Percentiles rank a stretch among this genome's conserved stretches.
Evolutionary conservation across 2,329 filamentous ascomycete species (phyloP).

Genomic region (Pyricularia grisea): DNA sequence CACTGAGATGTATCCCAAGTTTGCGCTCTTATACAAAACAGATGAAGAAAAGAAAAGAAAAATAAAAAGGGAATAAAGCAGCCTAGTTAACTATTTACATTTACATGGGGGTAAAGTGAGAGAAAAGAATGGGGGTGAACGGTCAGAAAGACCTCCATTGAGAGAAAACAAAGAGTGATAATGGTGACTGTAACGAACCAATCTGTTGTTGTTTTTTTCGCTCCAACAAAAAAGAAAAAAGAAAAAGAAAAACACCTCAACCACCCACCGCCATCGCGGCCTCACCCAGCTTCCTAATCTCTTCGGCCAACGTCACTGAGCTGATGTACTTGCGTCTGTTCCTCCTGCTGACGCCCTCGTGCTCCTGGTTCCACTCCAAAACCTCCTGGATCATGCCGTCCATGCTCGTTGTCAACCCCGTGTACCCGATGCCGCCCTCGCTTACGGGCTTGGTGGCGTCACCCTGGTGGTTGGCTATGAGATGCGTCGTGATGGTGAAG

Average conservation of each 20-base stretch:
- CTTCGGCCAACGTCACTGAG: conserved; percentile 27
- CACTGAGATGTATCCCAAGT: too few relatives aligned
- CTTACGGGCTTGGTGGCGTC: conserved; percentile 19
- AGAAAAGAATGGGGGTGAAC: too few relatives aligned
- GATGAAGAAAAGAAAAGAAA: too few relatives aligned
- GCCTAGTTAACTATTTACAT: too few relatives aligned
- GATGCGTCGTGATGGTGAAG: conserved; percentile 30
- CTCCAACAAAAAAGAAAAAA: neutral
- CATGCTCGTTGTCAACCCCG: conserved; percentile 26
- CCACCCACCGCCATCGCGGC: conserved; percentile 4
- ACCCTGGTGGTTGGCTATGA: conserved; percentile 22
- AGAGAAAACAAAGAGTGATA: neutral
- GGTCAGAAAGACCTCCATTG: neutral
- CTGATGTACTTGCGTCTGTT: conserved; percentile 23
- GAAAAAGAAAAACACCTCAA: neutral
- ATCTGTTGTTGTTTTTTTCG: neutral
- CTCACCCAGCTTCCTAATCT: conserved; percentile 20
- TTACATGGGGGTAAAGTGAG: too few relatives aligned
- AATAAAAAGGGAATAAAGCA: too few relatives aligned
- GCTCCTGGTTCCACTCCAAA: conserved; percentile 30
- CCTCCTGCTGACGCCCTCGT: conserved; percentile 12
- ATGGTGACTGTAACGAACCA: too few relatives aligned
- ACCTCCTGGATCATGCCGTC: conserved; percentile 30
- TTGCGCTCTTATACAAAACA: too few relatives aligned
- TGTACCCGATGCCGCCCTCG: conserved; percentile 28